Conservation (phyloP, 1,284 basidiomycete genomes). For the Sanghuangporus sanghuang region DNA sequence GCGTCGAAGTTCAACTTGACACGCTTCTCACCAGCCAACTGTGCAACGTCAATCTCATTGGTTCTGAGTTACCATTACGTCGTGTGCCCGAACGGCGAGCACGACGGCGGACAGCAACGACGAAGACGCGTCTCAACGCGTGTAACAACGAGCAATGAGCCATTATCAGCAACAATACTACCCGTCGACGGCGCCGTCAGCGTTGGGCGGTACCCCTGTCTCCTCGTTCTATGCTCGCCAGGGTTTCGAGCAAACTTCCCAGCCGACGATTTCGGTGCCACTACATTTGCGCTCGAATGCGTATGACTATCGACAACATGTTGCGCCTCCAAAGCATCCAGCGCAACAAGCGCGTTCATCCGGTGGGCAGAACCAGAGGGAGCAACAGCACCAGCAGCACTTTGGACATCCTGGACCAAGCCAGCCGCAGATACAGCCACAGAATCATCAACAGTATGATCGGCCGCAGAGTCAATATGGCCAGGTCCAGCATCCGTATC, state of each 20-base stretch:
- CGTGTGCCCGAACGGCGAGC: neutral
- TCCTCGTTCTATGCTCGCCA: slow-evolving; percentile 15
- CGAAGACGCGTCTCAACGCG: neutral
- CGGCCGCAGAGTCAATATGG: slow-evolving; percentile 1
- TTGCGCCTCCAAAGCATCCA: slow-evolving; percentile 5
- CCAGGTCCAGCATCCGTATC: slow-evolving; percentile 1
- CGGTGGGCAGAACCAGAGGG: neutral
- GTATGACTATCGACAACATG: neutral
- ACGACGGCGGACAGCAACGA: neutral
- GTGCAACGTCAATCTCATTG: neutral
- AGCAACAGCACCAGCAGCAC: neutral
- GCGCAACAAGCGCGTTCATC: slow-evolving; percentile 3
- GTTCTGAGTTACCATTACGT: neutral
- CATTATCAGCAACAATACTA: slow-evolving; percentile 13
- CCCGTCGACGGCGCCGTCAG: neutral
- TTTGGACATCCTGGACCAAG: neutral
- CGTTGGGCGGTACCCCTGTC: neutral
- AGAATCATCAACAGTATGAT: neutral
- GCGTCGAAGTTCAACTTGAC: neutral
- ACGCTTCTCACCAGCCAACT: neutral
- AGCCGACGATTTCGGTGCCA: neutral
- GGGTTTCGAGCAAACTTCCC: slow-evolving; percentile 3
- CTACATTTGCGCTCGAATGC: slow-evolving; percentile 7
- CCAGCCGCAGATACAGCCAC: neutral
- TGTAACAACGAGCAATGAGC: slow-evolving; percentile 5